Percentiles rank a stretch among this genome's conserved stretches.
Evolutionary conservation across 305 asterid species (phyloP).

Genomic region (Stenogyne calaminthoides): DNA sequence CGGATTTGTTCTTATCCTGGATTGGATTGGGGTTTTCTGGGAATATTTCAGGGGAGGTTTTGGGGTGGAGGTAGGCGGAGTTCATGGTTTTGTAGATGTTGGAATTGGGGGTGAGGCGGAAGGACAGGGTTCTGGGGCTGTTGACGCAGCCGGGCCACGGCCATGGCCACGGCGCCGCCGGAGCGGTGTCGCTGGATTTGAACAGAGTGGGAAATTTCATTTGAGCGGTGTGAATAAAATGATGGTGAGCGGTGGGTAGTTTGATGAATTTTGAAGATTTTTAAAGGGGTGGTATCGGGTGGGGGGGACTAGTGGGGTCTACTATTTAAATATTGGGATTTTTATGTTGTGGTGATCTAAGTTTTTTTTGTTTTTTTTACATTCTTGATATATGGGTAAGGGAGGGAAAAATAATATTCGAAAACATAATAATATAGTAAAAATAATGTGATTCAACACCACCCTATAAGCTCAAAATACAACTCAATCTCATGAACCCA

Average conservation of each 20-base stretch:
- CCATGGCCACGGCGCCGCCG: constrained; percentile 57
- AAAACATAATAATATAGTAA: no score
- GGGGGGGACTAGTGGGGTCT: constrained; percentile 27
- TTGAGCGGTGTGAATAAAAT: no score
- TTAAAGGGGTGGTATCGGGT: no score
- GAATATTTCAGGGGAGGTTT: no score
- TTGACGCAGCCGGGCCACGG: constrained; percentile 51
- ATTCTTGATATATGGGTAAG: no score
- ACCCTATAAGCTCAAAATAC: no score
- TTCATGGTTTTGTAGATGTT: constrained; percentile 46
- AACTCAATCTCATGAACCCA: no score
- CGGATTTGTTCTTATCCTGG: neutral
- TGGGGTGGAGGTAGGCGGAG: constrained; percentile 1
- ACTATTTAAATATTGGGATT: constrained; percentile 4
- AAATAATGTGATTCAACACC: no score
- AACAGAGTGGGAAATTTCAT: constrained; percentile 64
- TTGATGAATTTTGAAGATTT: constrained; percentile 6
- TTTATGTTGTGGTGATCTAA: neutral
- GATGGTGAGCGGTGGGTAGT: no score
- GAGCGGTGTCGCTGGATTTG: constrained; percentile 47
- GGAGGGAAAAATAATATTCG: no score
- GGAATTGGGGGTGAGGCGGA: constrained; percentile 41
- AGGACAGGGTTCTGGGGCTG: constrained; percentile 67
- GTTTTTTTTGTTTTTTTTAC: neutral
- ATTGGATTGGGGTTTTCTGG: no score